These are phyloP conservation scores for Sequoia sempervirens DNA, from an alignment of 75 land plant species.

Conservation along the genomic window DNA sequence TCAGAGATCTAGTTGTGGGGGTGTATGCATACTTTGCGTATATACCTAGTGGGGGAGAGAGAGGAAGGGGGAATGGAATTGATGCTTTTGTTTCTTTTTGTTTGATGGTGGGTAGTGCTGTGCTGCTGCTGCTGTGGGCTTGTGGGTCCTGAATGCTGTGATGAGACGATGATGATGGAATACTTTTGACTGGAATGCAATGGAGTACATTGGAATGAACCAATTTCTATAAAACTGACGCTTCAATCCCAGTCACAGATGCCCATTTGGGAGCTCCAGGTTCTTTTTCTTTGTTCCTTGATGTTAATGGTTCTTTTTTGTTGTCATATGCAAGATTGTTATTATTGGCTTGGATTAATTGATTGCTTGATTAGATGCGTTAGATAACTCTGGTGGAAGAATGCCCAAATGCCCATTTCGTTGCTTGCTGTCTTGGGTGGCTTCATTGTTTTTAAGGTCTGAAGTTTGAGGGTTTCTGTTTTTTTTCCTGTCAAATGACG, in stretches of 20 bases:
- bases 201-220: constrained; percentile 13
- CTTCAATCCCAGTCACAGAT: constrained; percentile 12
- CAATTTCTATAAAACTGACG: constrained; percentile 11
- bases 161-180: constrained; percentile 6
- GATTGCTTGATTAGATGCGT: neutral
- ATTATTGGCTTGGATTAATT: constrained; percentile 2
- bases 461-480: neutral
- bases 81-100: constrained; percentile 5
- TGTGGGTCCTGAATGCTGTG: constrained; percentile 8
- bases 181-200: constrained; percentile 12
- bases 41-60: neutral
- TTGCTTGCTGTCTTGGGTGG: no score
- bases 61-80: neutral
- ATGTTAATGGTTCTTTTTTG: neutral
- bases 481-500: neutral
- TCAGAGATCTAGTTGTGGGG: neutral
- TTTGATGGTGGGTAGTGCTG: neutral
- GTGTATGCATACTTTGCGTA: neutral
- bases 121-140: neutral
- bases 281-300: constrained; percentile 11
- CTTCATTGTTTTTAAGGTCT: neutral
- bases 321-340: neutral
- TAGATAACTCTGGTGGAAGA: neutral
- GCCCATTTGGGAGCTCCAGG: constrained; percentile 9
- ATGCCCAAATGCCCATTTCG: neutral